Evolutionary conservation across 805 yeast genomes (phyloP).

Genomic region (Candida boidinii): DNA sequence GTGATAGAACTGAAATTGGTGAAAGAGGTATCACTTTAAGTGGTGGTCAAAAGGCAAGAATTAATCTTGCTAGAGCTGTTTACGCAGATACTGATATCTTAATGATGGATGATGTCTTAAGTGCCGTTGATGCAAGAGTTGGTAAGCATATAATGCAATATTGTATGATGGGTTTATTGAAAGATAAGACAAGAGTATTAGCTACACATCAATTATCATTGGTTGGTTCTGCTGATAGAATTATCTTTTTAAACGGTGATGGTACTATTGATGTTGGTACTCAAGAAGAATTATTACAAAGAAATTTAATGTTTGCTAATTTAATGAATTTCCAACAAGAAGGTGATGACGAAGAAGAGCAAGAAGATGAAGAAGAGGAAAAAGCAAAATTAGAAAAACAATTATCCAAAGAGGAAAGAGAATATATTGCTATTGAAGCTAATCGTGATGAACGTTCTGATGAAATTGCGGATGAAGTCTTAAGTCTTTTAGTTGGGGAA

Average conservation of each 20-base stretch:
- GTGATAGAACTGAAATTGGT: conserved; percentile 75
- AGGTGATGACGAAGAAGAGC: conserved; percentile 21
- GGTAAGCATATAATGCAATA: conserved; percentile 70
- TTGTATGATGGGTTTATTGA: conserved; percentile 52
- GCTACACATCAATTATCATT: conserved; percentile 80
- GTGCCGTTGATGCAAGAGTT: conserved; percentile 83
- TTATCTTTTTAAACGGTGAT: conserved; percentile 59
- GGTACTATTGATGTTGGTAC: conserved; percentile 55
- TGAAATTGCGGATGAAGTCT: no score
- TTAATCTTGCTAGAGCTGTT: conserved; percentile 71
- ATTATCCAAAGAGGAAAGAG: conserved; percentile 9
- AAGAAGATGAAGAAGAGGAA: conserved; percentile 12
- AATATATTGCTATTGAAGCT: conserved; percentile 1
- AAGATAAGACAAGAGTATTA: conserved; percentile 53
- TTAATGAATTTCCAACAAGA: conserved; percentile 37
- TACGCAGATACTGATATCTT: conserved; percentile 62
- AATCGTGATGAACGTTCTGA: no score
- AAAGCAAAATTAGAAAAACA: conserved; percentile 11
- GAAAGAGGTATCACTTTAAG: conserved; percentile 79
- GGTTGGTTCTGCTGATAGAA: conserved; percentile 56
- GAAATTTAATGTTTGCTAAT: conserved; percentile 38
- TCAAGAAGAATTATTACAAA: conserved; percentile 37
- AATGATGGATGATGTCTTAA: conserved; percentile 68
- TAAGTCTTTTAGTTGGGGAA: no score
- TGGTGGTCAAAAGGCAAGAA: conserved; percentile 85